Evolutionary conservation across 2,329 filamentous ascomycete genomes (phyloP), one percentile per base, ranked within the genome.

Genomic region (Neofusicoccum ribis): DNA sequence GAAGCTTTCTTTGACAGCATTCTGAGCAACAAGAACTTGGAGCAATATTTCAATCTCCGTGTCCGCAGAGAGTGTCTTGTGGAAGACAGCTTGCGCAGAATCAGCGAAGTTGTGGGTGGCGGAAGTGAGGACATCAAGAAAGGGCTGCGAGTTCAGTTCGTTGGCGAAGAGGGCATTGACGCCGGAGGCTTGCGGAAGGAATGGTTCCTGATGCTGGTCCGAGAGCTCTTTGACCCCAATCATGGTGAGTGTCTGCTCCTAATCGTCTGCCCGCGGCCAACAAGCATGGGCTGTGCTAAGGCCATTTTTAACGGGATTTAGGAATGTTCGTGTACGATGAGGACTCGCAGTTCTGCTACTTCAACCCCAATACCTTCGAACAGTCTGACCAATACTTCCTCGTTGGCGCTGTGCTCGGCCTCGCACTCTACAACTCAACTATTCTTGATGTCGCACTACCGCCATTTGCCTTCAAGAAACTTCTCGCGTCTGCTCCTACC

Each of bases 381-480:
- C 93, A 91, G 0, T 93, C 92, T 0, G 92, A 97, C 72, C 92
- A 96, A 69, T 97, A 91, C 77, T 96, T 95, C 74, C 84, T 97
- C 23, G 91, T 97, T 34, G 93, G 93, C 0, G 91, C 95, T 12
- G 84, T 97, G 7, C 84, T 97, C 63, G 93, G 93, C 0, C 82
- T 97, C 66, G 93, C 93, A 14, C 96, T 97, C 67, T 96, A 97
- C 79, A 97, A 97, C 77, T 96, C 92, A 2, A 97, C 92, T 0
- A 97, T 97, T 69, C 82, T 97, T 17, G 93, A 97, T 73, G 86
- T 97, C 56, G 91, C 92, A 1, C 84, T 97, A 20, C 93, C 93
- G 1, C 91, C 93, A 0, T 96, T 97, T 75, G 89, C 91, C 1
- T 97, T 96, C 74, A 89, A 92, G 69, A 97, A 96, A 76, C 84